These are phyloP conservation scores for Favolaschia claudopus DNA, from an alignment of 768 basidiomycete genomes.

Conservation along the genomic window DNA sequence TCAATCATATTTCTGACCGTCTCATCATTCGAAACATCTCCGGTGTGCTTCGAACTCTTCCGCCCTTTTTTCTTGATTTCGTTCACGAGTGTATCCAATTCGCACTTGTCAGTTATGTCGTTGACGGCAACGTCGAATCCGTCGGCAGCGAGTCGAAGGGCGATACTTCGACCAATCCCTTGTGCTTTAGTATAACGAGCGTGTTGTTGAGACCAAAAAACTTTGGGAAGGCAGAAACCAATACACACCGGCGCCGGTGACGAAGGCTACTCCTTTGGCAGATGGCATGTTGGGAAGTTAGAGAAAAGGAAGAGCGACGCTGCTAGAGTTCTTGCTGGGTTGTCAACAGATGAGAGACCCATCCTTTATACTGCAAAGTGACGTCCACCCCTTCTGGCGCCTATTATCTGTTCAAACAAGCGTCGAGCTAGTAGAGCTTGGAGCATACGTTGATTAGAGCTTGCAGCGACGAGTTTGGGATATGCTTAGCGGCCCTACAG, in stretches of 20 bases:
- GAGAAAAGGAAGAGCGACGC: too few species aligned
- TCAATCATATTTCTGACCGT: constrained; percentile 38
- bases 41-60: constrained; percentile 25
- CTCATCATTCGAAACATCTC: constrained; percentile 37
- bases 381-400: too few species aligned
- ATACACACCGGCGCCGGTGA: constrained; percentile 40
- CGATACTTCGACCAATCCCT: constrained; percentile 42
- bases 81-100: constrained; percentile 30
- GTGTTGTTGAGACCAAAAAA: too few species aligned
- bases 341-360: too few species aligned
- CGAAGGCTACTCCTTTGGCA: constrained; percentile 34
- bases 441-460: too few species aligned
- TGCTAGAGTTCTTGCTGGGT: too few species aligned
- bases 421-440: too few species aligned
- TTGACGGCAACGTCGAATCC: constrained; percentile 42
- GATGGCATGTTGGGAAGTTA: neutral
- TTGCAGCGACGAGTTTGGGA: too few species aligned
- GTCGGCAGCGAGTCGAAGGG: constrained; percentile 39
- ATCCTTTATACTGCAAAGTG: too few species aligned
- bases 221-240: neutral
- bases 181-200: constrained; percentile 17
- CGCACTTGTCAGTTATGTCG: constrained; percentile 27
- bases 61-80: constrained; percentile 35
- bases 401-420: too few species aligned
- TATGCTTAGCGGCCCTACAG: too few species aligned